A percentile compares a stretch with the other conserved stretches of the same genome.
Conservation (phyloP, 768 basidiomycete genomes). For the Dacryopinax primogenitus region DNA sequence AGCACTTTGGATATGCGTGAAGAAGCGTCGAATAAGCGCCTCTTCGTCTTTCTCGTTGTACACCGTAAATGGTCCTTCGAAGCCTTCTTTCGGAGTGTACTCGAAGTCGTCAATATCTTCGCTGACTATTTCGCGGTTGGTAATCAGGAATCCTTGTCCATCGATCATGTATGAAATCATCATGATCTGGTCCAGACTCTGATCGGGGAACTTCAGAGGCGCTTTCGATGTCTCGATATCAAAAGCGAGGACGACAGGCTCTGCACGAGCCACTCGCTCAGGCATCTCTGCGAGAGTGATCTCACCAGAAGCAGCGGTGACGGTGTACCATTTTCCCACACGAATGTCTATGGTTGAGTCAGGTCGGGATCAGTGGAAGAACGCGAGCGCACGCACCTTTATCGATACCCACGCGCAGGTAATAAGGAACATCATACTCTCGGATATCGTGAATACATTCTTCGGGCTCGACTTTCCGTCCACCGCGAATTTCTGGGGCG, state of each 20-base stretch:
- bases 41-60: constrained; percentile 92
- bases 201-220: constrained; percentile 99
- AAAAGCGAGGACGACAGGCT: constrained; percentile 96
- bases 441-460: constrained; percentile 89
- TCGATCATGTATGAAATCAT: constrained; percentile 99
- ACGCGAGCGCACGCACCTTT: constrained; percentile 37
- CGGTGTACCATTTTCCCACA: constrained; percentile 93
- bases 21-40: constrained; percentile 72
- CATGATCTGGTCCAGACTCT: constrained; percentile 94
- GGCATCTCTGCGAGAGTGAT: constrained; percentile 56
- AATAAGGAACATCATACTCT: constrained; percentile 95
- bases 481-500: constrained; percentile 41
- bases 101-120: constrained; percentile 98
- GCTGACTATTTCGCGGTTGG: constrained; percentile 90
- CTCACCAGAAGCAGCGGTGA: constrained; percentile 70
- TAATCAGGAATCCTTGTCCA: constrained; percentile 93
- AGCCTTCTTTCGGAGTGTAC: constrained; percentile 96
- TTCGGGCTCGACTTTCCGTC: constrained; percentile 59
- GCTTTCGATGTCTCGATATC: constrained; percentile 99
- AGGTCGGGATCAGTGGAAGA: background rate
- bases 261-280: constrained; percentile 92
- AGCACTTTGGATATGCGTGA: constrained; percentile 82
- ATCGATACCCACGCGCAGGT: constrained; percentile 97
- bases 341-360: constrained; percentile 49
- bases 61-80: constrained; percentile 88